Percentiles rank a stretch among this genome's conserved stretches.
Conservation (phyloP, 176 grass and related monocot species). For the Avena sativa region DNA sequence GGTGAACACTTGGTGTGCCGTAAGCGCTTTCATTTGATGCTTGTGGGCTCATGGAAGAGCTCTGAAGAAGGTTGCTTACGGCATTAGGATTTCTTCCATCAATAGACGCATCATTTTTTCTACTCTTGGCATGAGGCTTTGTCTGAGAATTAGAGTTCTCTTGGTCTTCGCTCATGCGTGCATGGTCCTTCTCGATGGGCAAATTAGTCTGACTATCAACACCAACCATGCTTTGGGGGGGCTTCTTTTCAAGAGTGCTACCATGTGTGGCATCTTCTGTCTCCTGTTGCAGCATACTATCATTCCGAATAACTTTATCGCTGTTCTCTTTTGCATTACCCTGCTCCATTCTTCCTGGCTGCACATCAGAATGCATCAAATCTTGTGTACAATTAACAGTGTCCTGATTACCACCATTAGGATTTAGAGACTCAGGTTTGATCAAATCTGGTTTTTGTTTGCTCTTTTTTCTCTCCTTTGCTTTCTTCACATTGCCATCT, state of each 20-base stretch:
- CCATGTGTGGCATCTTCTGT: constrained; percentile 31
- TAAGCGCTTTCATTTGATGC: constrained; percentile 69
- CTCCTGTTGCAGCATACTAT: constrained; percentile 25
- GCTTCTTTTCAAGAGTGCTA: constrained; percentile 45
- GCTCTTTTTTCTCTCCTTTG: constrained; percentile 55
- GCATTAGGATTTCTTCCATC: constrained; percentile 35
- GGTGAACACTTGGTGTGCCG: constrained; percentile 44
- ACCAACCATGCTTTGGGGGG: constrained; percentile 22
- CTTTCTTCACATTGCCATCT: constrained; percentile 49
- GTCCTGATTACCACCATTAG: constrained; percentile 23
- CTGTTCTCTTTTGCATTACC: constrained; percentile 43
- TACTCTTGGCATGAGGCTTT: constrained; percentile 44
- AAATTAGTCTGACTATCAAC: constrained; percentile 32
- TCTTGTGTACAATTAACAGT: constrained; percentile 37
- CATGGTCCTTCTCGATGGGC: constrained; percentile 38
- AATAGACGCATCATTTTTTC: constrained; percentile 19
- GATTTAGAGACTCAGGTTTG: constrained; percentile 20
- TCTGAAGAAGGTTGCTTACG: constrained; percentile 45
- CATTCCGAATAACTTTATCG: constrained; percentile 32
- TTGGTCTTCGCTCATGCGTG: constrained; percentile 36
- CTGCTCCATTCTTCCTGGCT: constrained; percentile 25
- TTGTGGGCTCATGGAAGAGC: constrained; percentile 40
- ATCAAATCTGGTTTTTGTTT: constrained; percentile 47
- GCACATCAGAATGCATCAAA: constrained; percentile 33
- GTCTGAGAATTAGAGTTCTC: constrained; percentile 38